Evolutionary conservation across 495 filamentous ascomycete species (phyloP).

Genomic region (Podospora tetraspora): DNA sequence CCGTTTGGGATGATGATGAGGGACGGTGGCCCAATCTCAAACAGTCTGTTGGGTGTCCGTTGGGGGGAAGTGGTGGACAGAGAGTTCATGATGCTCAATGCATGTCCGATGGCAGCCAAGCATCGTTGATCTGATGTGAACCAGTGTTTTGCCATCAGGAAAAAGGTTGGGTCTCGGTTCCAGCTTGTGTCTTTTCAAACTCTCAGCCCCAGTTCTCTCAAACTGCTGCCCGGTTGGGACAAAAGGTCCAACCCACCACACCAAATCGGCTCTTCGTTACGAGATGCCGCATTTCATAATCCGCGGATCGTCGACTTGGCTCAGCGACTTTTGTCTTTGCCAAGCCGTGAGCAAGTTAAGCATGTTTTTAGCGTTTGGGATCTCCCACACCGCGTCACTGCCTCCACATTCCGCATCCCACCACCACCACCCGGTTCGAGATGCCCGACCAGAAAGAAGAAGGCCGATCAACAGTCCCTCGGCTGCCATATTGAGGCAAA

Average conservation of each 20-base stretch:
- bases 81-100: background rate
- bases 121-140: background rate
- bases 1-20: background rate
- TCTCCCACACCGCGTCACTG: slow-evolving; percentile 6
- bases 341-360: slow-evolving; percentile 33
- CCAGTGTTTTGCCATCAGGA: background rate
- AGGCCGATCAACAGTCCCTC: background rate
- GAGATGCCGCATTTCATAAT: background rate
- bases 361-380: slow-evolving; percentile 46
- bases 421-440: background rate
- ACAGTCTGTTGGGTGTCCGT: background rate
- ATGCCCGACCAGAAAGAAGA: background rate
- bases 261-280: background rate
- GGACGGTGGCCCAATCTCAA: background rate
- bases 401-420: background rate
- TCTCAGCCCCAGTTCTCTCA: background rate
- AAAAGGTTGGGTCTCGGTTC: no score
- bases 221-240: background rate
- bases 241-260: no score
- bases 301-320: background rate
- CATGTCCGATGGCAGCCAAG: background rate
- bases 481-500: background rate
- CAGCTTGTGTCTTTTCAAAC: background rate
- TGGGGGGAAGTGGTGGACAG: background rate
- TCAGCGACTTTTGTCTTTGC: slow-evolving; percentile 9